phyloP scores from a whole-genome alignment of 495 filamentous ascomycete species.

The Emericellopsis terricola region DNA sequence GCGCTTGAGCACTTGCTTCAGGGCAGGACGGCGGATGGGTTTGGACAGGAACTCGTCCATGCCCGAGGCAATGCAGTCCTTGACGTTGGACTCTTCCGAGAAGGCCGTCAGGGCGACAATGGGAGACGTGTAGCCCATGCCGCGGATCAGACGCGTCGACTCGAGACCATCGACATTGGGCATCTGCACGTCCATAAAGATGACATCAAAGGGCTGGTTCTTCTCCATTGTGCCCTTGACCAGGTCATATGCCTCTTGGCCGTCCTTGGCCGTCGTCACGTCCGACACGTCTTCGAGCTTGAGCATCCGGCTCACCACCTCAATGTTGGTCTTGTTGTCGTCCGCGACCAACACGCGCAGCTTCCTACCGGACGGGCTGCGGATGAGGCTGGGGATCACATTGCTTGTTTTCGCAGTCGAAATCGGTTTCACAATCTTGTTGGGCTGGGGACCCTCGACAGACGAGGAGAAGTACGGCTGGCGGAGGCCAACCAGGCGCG shows the following conservation, averaged over 20 bases:
- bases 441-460: constrained; percentile 16
- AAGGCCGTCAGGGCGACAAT: constrained; percentile 89
- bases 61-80: constrained; percentile 60
- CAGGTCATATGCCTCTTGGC: constrained; percentile 72
- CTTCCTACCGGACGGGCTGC: constrained; percentile 36
- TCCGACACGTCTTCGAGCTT: constrained; percentile 43
- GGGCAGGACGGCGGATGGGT: constrained; percentile 63
- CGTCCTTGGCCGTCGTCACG: constrained; percentile 67
- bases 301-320: constrained; percentile 52
- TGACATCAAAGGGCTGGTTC: constrained; percentile 55
- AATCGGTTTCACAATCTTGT: constrained; percentile 14
- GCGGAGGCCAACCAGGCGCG: constrained; percentile 65
- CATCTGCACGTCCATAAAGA: constrained; percentile 96
- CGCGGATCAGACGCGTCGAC: constrained; percentile 69
- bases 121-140: constrained; percentile 73
- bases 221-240: constrained; percentile 70
- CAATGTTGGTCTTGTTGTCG: constrained; percentile 89
- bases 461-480: constrained; percentile 68
- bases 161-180: constrained; percentile 81
- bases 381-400: constrained; percentile 27
- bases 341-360: constrained; percentile 82
- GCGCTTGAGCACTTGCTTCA: constrained; percentile 69
- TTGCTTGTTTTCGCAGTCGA: too few species aligned
- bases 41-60: constrained; percentile 63
- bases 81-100: constrained; percentile 75